These are phyloP conservation scores for Penicillium hesseltinei DNA, from an alignment of 2,329 filamentous ascomycete species.

Conservation along the genomic window DNA sequence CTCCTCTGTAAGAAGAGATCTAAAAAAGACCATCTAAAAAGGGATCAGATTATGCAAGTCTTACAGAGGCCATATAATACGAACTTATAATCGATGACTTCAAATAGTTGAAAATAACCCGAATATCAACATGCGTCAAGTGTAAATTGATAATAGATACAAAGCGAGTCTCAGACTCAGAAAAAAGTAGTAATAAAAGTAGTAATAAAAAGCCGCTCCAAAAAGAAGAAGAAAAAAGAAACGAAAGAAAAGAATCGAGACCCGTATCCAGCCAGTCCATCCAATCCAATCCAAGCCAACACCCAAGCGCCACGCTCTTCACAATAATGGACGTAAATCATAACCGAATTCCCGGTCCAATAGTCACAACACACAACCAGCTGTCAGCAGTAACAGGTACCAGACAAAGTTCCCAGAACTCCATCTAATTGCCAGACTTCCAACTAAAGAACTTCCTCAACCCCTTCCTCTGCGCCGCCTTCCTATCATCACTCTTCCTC, in stretches of 20 bases:
- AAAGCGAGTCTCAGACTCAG: constrained; percentile 9
- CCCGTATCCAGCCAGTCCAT: not conserved
- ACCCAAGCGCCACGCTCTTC: not conserved
- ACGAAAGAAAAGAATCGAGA: not conserved
- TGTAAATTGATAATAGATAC: not conserved
- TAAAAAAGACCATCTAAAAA: no score
- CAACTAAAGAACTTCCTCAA: constrained; percentile 27
- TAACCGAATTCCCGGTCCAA: not conserved
- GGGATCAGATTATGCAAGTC: no score
- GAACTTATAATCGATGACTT: not conserved
- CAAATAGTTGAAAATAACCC: no score
- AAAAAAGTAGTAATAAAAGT: constrained; percentile 6
- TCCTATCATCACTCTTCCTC: constrained; percentile 13
- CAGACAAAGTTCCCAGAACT: not conserved
- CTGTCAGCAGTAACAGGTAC: not conserved
- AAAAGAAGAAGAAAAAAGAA: not conserved
- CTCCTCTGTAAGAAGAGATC: no score
- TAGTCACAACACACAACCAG: not conserved
- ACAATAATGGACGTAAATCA: constrained; percentile 1
- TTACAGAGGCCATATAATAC: no score
- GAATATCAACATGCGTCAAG: no score
- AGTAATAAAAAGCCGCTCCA: not conserved
- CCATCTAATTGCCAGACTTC: constrained; percentile 18
- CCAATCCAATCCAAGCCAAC: not conserved
- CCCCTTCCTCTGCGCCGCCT: constrained; percentile 13